Evolutionary conservation across 345 rosid species (phyloP), one percentile per base, ranked within the genome.

Genomic region (Syzygium grande): DNA sequence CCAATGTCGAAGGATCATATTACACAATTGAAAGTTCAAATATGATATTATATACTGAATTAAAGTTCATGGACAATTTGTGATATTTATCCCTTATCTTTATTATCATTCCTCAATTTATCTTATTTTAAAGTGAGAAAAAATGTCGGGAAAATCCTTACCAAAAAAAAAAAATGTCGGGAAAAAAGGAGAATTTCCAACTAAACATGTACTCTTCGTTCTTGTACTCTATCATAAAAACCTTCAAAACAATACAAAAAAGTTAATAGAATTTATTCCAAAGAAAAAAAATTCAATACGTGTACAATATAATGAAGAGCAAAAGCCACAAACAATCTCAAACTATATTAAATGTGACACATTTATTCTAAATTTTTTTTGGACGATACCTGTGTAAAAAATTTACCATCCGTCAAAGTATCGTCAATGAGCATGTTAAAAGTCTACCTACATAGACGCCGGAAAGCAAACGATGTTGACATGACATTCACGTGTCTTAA

Each of bases 81-180:
- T 25, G 30, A 43, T 14, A 59, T 25, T 59, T 27, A 59, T 59
- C 30, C 30, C 27, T 43, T 43, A 43, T 43, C 7, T 43, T 5
- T 43, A 43, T 43, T 59, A 5, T 3, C n/a, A 12, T 61, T 61
- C n/a, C 30, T 61, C n/a, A 5, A 61, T 61, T 4, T 1, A 7
- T 61, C 27, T n/a, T 5, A 61, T 27, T n/a, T 13, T 61, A 73
- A 73, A 73, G 46, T 16, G 43, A 65, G 43, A 7, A 65, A 65
- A 2, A 65, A 65, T 19, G 13, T 7, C 1, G 0, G 1, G 3
- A 19, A 73, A 34, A 73, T n/a, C n/a, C n/a, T n/a, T n/a, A n/a
- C n/a, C n/a, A n/a, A n/a, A n/a, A n/a, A n/a, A n/a, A 7, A 65
- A 65, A 2, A 65, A 65, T 19, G 13, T 7, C 1, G 0, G 1